These are phyloP conservation scores for Stemphylium vesicarium DNA, from an alignment of 2,329 filamentous ascomycete species.

Conservation along the genomic window DNA sequence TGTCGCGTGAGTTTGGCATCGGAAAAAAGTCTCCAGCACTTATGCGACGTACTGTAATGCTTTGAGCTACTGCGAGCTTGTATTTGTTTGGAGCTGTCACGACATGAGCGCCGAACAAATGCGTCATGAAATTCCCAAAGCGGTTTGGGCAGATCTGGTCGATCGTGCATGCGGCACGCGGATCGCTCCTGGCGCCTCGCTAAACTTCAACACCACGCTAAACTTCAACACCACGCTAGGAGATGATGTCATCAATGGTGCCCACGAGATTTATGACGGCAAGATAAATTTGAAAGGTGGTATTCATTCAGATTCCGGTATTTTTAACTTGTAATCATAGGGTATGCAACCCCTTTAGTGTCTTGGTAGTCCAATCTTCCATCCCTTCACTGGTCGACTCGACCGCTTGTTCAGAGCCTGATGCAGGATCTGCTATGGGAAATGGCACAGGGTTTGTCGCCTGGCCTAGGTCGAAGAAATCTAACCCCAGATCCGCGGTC, in stretches of 20 bases:
- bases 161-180: slow-evolving; percentile 10
- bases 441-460: slow-evolving; percentile 3
- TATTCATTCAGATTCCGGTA: neutral
- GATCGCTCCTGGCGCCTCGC: slow-evolving; percentile 5
- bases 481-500: slow-evolving; percentile 25
- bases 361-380: slow-evolving; percentile 31
- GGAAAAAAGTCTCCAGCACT: slow-evolving; percentile 2
- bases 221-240: slow-evolving; percentile 7
- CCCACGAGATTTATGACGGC: slow-evolving; percentile 9
- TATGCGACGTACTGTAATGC: neutral
- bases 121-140: slow-evolving; percentile 42
- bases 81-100: slow-evolving; percentile 25
- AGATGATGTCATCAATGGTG: slow-evolving; percentile 19
- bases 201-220: slow-evolving; percentile 9
- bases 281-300: slow-evolving; percentile 4
- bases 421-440: slow-evolving; percentile 1
- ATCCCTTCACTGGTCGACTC: slow-evolving; percentile 14
- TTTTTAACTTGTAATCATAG: slow-evolving; percentile 2
- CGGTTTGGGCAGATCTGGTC: slow-evolving; percentile 27
- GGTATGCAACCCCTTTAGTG: slow-evolving; percentile 24
- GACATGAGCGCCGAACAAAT: slow-evolving; percentile 25
- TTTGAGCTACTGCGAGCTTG: neutral
- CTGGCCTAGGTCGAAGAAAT: slow-evolving; percentile 28
- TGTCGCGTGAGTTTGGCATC: slow-evolving; percentile 32
- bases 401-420: slow-evolving; percentile 15